Evolutionary conservation across 148 eudicot species (phyloP).

Genomic region (Arctostaphylos glauca): DNA sequence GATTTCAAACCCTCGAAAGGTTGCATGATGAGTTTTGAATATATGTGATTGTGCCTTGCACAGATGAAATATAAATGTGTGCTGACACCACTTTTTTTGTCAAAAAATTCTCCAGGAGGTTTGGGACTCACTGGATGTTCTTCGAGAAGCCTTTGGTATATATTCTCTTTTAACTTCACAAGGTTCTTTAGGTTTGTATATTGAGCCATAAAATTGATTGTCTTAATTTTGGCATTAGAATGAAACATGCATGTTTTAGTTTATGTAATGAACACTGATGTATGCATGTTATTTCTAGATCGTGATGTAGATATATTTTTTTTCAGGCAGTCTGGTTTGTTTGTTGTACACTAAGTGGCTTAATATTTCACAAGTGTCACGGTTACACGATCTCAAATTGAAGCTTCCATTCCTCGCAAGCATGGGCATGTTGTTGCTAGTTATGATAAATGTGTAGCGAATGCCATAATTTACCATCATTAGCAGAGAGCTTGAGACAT

Average conservation of each 20-base stretch:
- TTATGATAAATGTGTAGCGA: slow-evolving; percentile 45
- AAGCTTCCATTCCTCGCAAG: slow-evolving; percentile 91
- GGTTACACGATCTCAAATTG: slow-evolving; percentile 76
- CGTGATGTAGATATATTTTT: neutral
- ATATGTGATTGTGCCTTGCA: neutral
- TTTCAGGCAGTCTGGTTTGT: too few species aligned
- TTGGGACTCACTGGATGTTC: slow-evolving; percentile 85
- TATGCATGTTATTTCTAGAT: too few species aligned
- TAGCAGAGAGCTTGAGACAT: too few species aligned
- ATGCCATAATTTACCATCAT: too few species aligned
- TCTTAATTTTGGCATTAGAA: neutral
- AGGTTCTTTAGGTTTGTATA: neutral
- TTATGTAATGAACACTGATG: neutral
- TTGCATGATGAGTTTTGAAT: neutral
- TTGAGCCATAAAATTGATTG: neutral
- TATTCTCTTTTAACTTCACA: slow-evolving; percentile 15
- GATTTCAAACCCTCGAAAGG: neutral
- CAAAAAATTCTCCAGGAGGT: slow-evolving; percentile 42
- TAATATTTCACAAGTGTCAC: slow-evolving; percentile 57
- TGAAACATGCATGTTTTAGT: neutral
- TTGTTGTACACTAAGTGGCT: slow-evolving; percentile 1
- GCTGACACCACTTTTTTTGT: neutral
- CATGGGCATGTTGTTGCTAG: slow-evolving; percentile 97
- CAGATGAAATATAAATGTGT: neutral
- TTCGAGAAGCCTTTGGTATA: slow-evolving; percentile 85